These are phyloP conservation scores for Babjeviella inositovora DNA, from an alignment of 805 yeast species.

Conservation along the genomic window DNA sequence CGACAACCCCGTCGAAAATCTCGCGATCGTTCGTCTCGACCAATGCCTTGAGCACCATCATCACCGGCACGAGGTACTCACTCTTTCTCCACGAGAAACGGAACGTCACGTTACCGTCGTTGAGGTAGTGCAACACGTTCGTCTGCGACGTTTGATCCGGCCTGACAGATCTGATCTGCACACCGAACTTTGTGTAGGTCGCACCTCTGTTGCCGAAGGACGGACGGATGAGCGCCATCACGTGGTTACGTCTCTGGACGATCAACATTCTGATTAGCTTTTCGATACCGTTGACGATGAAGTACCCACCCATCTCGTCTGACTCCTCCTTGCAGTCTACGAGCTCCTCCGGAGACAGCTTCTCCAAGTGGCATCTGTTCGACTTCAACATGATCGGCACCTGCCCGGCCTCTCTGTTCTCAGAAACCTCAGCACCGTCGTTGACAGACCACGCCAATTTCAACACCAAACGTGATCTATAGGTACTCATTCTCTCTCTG, in stretches of 20 bases:
- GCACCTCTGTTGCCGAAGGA: constrained; percentile 92
- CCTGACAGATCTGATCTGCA: constrained; percentile 86
- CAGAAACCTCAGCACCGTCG: constrained; percentile 68
- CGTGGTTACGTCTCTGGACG: constrained; percentile 95
- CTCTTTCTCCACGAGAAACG: constrained; percentile 95
- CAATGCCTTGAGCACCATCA: constrained; percentile 84
- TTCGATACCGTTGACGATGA: constrained; percentile 92
- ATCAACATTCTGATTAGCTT: constrained; percentile 93
- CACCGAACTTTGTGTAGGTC: constrained; percentile 75
- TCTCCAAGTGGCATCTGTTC: constrained; percentile 83
- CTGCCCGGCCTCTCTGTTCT: constrained; percentile 81
- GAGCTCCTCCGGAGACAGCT: constrained; percentile 67
- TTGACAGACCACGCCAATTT: constrained; percentile 80
- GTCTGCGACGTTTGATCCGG: constrained; percentile 98
- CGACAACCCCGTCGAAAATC: constrained; percentile 91
- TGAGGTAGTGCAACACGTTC: constrained; percentile 88
- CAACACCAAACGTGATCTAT: constrained; percentile 63
- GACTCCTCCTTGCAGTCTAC: constrained; percentile 75
- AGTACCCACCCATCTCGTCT: constrained; percentile 95
- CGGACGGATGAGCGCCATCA: constrained; percentile 94
- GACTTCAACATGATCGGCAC: constrained; percentile 85
- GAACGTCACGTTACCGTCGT: constrained; percentile 92
- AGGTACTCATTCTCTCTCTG: constrained; percentile 78
- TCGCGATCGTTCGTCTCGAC: constrained; percentile 87
- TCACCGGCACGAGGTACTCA: constrained; percentile 86